Evolutionary conservation across 768 basidiomycete genomes (phyloP), one percentile per base, ranked within the genome.

Genomic region (Mycena amicta): DNA sequence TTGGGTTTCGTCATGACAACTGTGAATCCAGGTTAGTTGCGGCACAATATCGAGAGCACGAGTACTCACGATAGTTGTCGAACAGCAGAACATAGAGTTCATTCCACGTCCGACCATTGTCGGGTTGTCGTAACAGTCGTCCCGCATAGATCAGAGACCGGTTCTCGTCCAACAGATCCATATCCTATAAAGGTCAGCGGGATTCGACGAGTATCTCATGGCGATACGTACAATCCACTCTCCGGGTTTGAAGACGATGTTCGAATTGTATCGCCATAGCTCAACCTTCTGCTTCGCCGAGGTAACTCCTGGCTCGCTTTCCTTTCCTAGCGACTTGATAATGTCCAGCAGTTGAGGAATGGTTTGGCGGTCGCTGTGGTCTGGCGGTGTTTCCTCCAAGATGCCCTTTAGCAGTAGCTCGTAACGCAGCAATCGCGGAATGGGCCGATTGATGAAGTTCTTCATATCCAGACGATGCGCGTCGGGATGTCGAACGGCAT

Each of bases 51-150:
- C 52, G 33, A 37, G 29, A 57, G 25, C 28, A 29, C n/a, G 16
- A 15, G 26, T 13, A 72, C 92, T 72, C 58, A 93, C 94, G 72
- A 66, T 98, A 99, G 67, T 98, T 94, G 72, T 99, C 97, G 66
- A 99, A 97, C 2, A 99, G 77, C 53, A 98, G 79, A 6, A 96
- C 89, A 61, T 88, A 90, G 5, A 96, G 80, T 71, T 98, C 95
- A 61, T 83, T 92, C 87, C 88, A 91, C 70, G 90, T 89, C 62
- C 94, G 85, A 13, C 91, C 92, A 28, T 88, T 87, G 59, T 97
- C 95, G 15, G 93, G 91, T 65, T 95, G 93, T 50, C 94, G 84
- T 52, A 90, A 80, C 26, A 98, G 75, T 63, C 87, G 92, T 5
- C 94, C 89, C 1, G 89, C 84, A 67, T 95, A 86, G 29, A 98